phyloP scores from a whole-genome alignment of 106 monocot genomes.

The Platanthera guangdongensis region DNA sequence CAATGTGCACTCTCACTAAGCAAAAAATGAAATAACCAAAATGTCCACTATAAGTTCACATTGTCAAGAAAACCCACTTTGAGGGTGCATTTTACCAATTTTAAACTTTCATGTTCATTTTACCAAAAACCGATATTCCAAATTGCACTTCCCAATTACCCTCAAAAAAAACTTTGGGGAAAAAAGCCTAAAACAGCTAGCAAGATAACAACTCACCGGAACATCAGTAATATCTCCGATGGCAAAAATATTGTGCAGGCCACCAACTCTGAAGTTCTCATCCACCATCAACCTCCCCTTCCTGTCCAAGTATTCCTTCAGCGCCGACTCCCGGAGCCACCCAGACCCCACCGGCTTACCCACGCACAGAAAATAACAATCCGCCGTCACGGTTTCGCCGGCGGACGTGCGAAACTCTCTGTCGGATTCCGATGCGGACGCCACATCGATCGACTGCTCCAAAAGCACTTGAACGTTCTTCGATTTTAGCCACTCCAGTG shows the following conservation, averaged over 20 bases:
- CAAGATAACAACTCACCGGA: conserved; percentile 16
- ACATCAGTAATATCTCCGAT: conserved; percentile 37
- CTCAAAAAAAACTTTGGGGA: no score
- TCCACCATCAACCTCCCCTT: conserved; percentile 34
- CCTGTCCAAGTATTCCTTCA: conserved; percentile 25
- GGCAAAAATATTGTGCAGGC: conserved; percentile 28
- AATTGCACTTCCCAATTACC: no score
- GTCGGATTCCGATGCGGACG: conserved; percentile 8
- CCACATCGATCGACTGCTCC: conserved; percentile 19
- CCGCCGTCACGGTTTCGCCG: conserved; percentile 21
- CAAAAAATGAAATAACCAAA: no score
- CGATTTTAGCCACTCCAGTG: conserved; percentile 21
- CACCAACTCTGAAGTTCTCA: conserved; percentile 32
- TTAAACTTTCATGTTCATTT: no score
- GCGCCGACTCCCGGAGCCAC: conserved; percentile 22
- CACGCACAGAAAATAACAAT: conserved; percentile 28
- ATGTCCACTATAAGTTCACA: no score
- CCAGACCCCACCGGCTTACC: conserved; percentile 24
- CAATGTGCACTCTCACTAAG: no score
- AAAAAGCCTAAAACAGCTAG: no score
- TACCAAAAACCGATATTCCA: no score
- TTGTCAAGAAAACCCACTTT: no score
- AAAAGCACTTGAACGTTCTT: conserved; percentile 20
- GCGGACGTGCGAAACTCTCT: conserved; percentile 16
- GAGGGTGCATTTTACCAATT: no score